Conservation (phyloP, 805 yeast genomes). For the Lachancea mirantina region DNA sequence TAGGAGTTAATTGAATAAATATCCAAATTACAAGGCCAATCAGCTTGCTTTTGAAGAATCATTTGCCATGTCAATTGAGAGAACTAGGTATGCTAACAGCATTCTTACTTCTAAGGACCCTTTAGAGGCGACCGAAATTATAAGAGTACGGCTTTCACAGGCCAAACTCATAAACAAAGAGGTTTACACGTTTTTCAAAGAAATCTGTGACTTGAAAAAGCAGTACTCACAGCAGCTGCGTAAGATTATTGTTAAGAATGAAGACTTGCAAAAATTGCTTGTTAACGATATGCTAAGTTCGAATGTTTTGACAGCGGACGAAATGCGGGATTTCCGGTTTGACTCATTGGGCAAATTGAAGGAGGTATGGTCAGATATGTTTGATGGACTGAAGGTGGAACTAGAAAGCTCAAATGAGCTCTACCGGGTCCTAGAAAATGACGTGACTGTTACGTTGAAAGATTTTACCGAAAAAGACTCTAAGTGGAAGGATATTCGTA, state of each 20-base stretch:
- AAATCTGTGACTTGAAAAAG: slow-evolving; percentile 42
- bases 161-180: slow-evolving; percentile 52
- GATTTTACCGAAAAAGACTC: slow-evolving; percentile 47
- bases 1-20: too few species aligned
- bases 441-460: slow-evolving; percentile 48
- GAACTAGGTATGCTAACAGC: slow-evolving; percentile 35
- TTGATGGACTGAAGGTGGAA: slow-evolving; percentile 39
- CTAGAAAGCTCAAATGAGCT: slow-evolving; percentile 44
- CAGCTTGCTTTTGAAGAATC: too few species aligned
- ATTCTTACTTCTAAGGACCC: slow-evolving; percentile 44
- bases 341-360: slow-evolving; percentile 42
- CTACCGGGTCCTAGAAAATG: slow-evolving; percentile 41
- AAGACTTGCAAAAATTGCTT: slow-evolving; percentile 31
- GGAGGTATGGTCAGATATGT: slow-evolving; percentile 39
- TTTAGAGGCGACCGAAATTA: slow-evolving; percentile 50
- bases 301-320: slow-evolving; percentile 38
- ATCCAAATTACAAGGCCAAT: too few species aligned
- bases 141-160: slow-evolving; percentile 49
- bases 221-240: slow-evolving; percentile 44
- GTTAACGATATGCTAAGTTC: slow-evolving; percentile 30
- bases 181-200: slow-evolving; percentile 54
- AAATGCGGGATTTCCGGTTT: slow-evolving; percentile 41
- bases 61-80: slow-evolving; percentile 19
- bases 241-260: slow-evolving; percentile 26
- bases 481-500: slow-evolving; percentile 49